Base-by-base conservation (phyloP, 2,329 filamentous ascomycete species). In the Fusarium tjaetaba region DNA sequence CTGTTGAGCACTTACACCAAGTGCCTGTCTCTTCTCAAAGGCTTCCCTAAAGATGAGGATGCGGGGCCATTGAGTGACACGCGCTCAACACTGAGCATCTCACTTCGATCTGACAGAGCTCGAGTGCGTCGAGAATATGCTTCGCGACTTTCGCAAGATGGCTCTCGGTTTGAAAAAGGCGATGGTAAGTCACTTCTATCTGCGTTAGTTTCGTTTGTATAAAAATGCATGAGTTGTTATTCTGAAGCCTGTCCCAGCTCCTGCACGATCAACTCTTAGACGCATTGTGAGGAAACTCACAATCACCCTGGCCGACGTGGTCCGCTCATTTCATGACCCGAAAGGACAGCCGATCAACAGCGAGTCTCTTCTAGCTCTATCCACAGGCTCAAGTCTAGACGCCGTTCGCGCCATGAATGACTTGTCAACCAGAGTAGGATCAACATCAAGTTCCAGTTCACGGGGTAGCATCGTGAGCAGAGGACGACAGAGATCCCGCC, bases 1-100 rank as follows among this genome's bases (percentile, higher is more conserved):
- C 80, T 89, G 20, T 78, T 88, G 24, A 82, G 85, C 53, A 84
- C 85, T 18, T 89, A 88, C 65, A 81, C 83, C 55, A 85, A 81
- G 70, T 86, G 85, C 69, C 79, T 86, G 39, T 79, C 81, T 22
- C 80, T 86, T 18, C 78, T 87, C 11, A 84, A 83, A 70, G 78
- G 78, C 15, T 79, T 83, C 61, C 79, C 79, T 45, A 74, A 62
- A 38, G 67, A 71, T 48, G 69, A 62, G 51, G 42, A 59, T 28
- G 72, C 66, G 48, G 61, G 78, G 13, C 73, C 70, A 48, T 75
- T 78, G 65, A 79, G 74, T 39, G 78, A 74, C 45, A 63, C 65
- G 56, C 65, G 70, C 30, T 71, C 71, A 52, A 58, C 56, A 30
- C 79, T 84, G 59, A 80, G 78, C 63, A 82, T 74, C 52, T 82